phyloP scores from a whole-genome alignment of 768 basidiomycete species.

The Auricularia heimuer region DNA sequence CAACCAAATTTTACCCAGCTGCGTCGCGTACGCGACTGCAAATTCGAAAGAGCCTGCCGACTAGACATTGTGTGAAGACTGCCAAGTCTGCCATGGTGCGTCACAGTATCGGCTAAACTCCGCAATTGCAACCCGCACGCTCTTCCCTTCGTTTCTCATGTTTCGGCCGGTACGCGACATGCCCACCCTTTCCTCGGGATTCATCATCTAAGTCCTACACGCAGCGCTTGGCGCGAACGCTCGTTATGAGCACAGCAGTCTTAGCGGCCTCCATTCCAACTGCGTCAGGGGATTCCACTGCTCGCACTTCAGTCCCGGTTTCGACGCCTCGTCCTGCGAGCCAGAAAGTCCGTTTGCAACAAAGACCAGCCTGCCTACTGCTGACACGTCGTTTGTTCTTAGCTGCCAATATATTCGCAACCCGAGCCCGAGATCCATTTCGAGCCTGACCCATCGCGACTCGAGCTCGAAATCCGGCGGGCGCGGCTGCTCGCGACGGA shows the following conservation, averaged over 20 bases:
- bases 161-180: no score
- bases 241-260: neutral
- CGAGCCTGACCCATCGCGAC: conserved; percentile 59
- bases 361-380: neutral
- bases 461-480: conserved; percentile 68
- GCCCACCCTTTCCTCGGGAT: no score
- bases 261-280: neutral
- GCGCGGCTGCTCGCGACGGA: conserved; percentile 51
- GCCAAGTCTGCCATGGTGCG: no score
- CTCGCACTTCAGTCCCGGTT: neutral
- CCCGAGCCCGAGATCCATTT: conserved; percentile 56
- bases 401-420: conserved; percentile 80
- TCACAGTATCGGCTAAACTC: no score
- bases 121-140: no score
- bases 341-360: neutral
- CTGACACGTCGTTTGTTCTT: neutral
- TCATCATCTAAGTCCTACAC: no score
- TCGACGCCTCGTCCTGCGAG: neutral
- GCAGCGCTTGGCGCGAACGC: neutral
- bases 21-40: no score
- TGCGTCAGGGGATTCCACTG: no score
- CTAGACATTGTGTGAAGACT: no score
- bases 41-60: no score
- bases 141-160: no score
- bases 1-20: no score